Evolutionary conservation across 805 yeast genomes (phyloP).

Genomic region (Kodamaea sagamina): DNA sequence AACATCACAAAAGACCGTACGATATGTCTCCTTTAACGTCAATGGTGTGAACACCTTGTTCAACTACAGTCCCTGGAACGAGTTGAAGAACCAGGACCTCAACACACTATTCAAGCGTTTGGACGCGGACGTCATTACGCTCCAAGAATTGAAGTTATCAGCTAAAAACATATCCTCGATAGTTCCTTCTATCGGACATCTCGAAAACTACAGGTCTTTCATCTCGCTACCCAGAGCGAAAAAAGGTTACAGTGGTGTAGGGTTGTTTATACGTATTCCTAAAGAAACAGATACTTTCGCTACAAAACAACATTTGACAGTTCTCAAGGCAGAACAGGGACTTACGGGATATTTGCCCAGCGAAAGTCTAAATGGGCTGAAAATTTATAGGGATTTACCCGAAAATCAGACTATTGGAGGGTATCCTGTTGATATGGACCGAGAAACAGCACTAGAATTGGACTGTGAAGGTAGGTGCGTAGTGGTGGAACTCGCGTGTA

Average conservation of each 20-base stretch:
- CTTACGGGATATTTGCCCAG: slow-evolving; percentile 60
- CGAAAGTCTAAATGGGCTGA: slow-evolving; percentile 1
- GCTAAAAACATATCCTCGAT: slow-evolving; percentile 23
- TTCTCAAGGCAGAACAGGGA: slow-evolving; percentile 85
- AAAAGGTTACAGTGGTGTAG: slow-evolving; percentile 93
- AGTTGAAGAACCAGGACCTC: slow-evolving; percentile 36
- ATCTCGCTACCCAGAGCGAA: slow-evolving; percentile 65
- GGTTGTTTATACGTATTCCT: slow-evolving; percentile 67
- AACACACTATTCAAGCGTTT: slow-evolving; percentile 52
- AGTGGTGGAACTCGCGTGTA: slow-evolving; percentile 66
- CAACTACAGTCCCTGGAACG: slow-evolving; percentile 83
- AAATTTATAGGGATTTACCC: slow-evolving; percentile 17
- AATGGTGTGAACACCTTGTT: slow-evolving; percentile 81
- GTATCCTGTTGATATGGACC: slow-evolving; percentile 49
- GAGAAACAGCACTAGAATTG: slow-evolving; percentile 43
- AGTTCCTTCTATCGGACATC: slow-evolving; percentile 49
- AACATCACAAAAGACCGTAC: slow-evolving; percentile 1
- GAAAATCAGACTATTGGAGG: slow-evolving; percentile 59
- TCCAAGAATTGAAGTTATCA: slow-evolving; percentile 79
- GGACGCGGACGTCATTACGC: slow-evolving; percentile 73
- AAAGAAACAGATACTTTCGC: slow-evolving; percentile 41
- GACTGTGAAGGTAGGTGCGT: slow-evolving; percentile 88
- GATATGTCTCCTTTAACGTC: slow-evolving; percentile 77
- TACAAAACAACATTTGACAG: slow-evolving; percentile 45
- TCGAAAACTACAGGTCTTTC: slow-evolving; percentile 62